Evolutionary conservation across 2,329 filamentous ascomycete genomes (phyloP).

Genomic region (Penicillium oxalicum): DNA sequence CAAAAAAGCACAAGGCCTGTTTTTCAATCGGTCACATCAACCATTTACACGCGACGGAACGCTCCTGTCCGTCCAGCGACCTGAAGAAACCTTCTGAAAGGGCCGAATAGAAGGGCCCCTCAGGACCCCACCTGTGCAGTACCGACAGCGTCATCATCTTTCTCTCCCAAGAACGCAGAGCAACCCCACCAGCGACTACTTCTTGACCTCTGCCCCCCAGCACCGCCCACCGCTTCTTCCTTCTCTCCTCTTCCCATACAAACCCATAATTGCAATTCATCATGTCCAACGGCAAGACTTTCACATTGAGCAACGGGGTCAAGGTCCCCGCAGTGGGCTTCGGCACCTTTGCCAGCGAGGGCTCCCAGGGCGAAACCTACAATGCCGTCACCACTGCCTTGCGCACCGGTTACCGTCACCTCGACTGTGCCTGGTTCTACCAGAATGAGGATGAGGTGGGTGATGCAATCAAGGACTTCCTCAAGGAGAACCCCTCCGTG

Average conservation of each 20-base stretch:
- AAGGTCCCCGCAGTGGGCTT: conserved; percentile 59
- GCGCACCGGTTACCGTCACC: conserved; percentile 48
- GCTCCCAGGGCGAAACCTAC: conserved; percentile 54
- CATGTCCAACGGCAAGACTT: conserved; percentile 53
- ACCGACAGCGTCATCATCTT: conserved; percentile 17
- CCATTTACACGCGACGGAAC: too few relatives aligned
- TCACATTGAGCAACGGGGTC: conserved; percentile 53
- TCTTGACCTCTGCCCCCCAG: neutral
- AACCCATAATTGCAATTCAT: conserved; percentile 10
- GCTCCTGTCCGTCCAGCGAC: too few relatives aligned
- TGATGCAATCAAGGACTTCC: conserved; percentile 49
- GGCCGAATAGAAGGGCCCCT: neutral
- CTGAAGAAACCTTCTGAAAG: neutral
- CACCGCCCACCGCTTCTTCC: neutral
- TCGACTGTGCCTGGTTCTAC: conserved; percentile 54
- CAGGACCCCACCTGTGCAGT: conserved; percentile 1
- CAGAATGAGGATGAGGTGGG: conserved; percentile 51
- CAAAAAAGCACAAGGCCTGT: too few relatives aligned
- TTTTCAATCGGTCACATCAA: too few relatives aligned
- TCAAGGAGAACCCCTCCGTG: conserved; percentile 43
- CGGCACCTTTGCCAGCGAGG: conserved; percentile 63
- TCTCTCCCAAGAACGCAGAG: neutral
- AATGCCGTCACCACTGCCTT: conserved; percentile 48
- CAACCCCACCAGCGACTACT: conserved; percentile 10
- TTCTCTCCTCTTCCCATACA: conserved; percentile 3